Evolutionary conservation across 345 rosid species (phyloP).

Genomic region (Salix udensis): DNA sequence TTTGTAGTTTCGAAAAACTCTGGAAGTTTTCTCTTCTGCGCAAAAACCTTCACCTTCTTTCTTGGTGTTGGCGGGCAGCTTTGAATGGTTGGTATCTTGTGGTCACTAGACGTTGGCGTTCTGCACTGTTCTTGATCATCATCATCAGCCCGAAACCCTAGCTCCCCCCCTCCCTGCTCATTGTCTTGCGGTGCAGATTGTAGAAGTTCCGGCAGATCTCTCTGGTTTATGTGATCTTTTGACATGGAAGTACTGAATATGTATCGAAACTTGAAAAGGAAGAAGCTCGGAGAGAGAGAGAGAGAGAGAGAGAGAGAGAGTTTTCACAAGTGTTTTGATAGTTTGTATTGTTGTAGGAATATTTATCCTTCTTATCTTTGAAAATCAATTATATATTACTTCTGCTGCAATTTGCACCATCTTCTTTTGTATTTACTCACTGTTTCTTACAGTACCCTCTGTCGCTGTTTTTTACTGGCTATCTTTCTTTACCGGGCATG

Average conservation of each 20-base stretch:
- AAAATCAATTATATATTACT: neutral
- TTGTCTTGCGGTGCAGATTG: neutral
- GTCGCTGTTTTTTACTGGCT: too few species aligned
- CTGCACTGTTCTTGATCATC: conserved; percentile 27
- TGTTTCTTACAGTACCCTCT: neutral
- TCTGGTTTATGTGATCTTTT: neutral
- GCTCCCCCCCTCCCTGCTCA: neutral
- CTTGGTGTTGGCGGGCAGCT: conserved; percentile 59
- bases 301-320: neutral
- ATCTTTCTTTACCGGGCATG: neutral
- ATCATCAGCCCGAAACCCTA: neutral
- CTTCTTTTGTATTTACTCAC: neutral
- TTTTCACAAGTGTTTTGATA: neutral
- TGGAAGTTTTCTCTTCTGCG: conserved; percentile 26
- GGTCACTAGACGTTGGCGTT: conserved; percentile 44
- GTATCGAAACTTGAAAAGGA: conserved; percentile 14
- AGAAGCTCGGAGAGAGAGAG: conserved; percentile 10
- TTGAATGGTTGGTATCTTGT: conserved; percentile 40
- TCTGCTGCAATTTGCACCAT: conserved; percentile 9
- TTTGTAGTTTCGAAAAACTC: conserved; percentile 42
- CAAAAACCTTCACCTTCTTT: conserved; percentile 28
- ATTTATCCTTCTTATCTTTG: conserved; percentile 13
- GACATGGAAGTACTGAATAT: conserved; percentile 19
- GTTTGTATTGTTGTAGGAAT: conserved; percentile 4
- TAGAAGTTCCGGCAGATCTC: conserved; percentile 1